Base-by-base conservation (phyloP, 2,329 filamentous ascomycete genomes). In the Colletotrichum simmondsii region DNA sequence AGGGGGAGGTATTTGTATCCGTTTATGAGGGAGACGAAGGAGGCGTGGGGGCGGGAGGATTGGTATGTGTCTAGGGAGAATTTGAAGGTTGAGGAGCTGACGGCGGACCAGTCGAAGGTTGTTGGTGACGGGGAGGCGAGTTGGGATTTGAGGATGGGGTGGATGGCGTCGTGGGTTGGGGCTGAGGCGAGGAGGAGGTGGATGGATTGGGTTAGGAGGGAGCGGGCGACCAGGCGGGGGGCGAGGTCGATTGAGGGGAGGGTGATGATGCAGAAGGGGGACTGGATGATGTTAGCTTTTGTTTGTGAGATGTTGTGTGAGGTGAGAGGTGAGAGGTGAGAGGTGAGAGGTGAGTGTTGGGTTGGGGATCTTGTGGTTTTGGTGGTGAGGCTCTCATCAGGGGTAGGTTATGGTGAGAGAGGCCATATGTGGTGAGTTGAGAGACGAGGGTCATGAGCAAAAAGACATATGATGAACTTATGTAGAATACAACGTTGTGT, bases 101-200 rank as follows among this genome's bases (percentile, higher is more conserved):
- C 97, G 11, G 84, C 77, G 0, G 49, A n/a, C 95, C 95, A 98
- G 71, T 91, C 85, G 66, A 90, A 84, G 4, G 87, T 22, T 35
- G 64, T 11, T 7, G 46, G 6, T 12, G 49, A 24, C 7, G 62
- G 22, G 65, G 59, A 11, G 26, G 5, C n/a, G n/a, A 70, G 53
- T 12, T 22, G 14, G 19, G 56, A 5, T 74, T 86, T 88, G 70
- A 97, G 87, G 67, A 91, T 88, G 58, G 85, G 83, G 79, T 97
- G 94, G 2, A 98, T 87, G 57, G 88, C 85, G 3, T 90, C 84
- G 77, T 97, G 92, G 58, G 87, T 91, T 12, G 84, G 78, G 16
- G 93, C 95, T 46, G 86, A 85, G 22, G 93, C 96, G 96, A 97
- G 98, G 75, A 98, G 89, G 80, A 97, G 95, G 84, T 97, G 94